Base-by-base conservation (phyloP, 805 yeast genomes). In the Schwanniomyces occidentalis region DNA sequence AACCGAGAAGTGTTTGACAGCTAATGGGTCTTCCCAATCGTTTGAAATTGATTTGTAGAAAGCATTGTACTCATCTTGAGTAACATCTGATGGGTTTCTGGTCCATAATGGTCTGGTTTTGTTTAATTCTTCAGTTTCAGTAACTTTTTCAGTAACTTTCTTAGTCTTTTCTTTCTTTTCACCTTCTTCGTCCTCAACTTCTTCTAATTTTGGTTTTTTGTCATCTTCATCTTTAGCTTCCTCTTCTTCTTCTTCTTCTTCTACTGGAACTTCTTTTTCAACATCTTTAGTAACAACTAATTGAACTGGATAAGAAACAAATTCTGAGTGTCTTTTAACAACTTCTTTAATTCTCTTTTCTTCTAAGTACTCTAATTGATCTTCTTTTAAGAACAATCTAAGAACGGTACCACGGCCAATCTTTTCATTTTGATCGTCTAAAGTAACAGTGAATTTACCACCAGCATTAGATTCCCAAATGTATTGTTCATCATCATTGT, bases 401-500 rank as follows among this genome's bases (percentile, higher is more conserved):
- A 93, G 78, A 51, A 90, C 68, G 52, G 98, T 74, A 87, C 99
- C 99, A 76, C 99, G 90, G 52, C 86, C 78, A 51, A 93, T 75
- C 63, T 71, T 82, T 77, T 86, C 95, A 67, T 85, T 84, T 48
- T 74, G 65, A 63, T 83, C 91, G 61, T 93, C 99, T 56, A 85
- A 75, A 45, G 97, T 80, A 59, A 93, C 87, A 56, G 96, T 88
- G 79, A 93, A 93, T 75, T 93, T 91, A 66, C 99, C 99, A 70
- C 99, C 99, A 49, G 99, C 99, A 59, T 93, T 90, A 33, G 99
- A 93, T 77, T 93, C 99, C 99, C 99, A 93, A 58, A 93, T 75
- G 82, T 93, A 93, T 77, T 93, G 99, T 69, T 93, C 98, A 66
- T 93, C 99, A 60, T 93, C 99, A 65, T 93, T 93, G 80, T 89